phyloP scores from a whole-genome alignment of 108 stramenopile species.

The Asterionellopsis glacialis region DNA sequence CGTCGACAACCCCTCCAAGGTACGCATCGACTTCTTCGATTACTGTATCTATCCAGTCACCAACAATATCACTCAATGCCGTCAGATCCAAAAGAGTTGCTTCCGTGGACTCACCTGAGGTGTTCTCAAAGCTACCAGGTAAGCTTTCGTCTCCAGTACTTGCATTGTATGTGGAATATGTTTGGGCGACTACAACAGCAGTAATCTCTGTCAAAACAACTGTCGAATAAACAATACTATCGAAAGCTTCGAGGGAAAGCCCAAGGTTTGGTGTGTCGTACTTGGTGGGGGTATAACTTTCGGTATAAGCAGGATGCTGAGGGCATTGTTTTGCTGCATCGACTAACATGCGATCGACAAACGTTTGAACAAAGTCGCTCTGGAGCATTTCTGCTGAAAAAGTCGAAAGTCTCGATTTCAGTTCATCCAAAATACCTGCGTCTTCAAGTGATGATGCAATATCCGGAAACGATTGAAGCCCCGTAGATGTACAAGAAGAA shows the following conservation, averaged over 20 bases:
- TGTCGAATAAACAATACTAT: constrained; percentile 17
- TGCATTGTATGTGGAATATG: constrained; percentile 13
- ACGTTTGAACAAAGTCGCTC: constrained; percentile 52
- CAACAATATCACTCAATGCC: background rate
- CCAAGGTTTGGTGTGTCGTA: constrained; percentile 6
- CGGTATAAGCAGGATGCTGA: constrained; percentile 40
- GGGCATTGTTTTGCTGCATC: constrained; percentile 61
- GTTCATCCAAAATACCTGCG: constrained; percentile 36
- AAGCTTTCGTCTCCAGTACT: background rate
- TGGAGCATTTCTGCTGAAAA: constrained; percentile 32
- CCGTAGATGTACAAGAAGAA: constrained; percentile 51
- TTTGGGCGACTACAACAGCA: constrained; percentile 21
- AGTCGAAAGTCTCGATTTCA: constrained; percentile 43
- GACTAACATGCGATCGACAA: constrained; percentile 50
- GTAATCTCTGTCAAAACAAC: constrained; percentile 12
- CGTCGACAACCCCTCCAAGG: constrained; percentile 27
- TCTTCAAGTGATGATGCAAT: constrained; percentile 38
- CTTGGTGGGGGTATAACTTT: constrained; percentile 12
- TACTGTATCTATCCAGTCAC: background rate
- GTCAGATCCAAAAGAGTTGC: background rate
- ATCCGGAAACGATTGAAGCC: constrained; percentile 41
- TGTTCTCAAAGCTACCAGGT: too few relatives aligned
- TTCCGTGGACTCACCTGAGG: too few relatives aligned
- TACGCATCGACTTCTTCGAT: constrained; percentile 26
- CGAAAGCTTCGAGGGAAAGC: constrained; percentile 20